These are phyloP conservation scores for Panicum virgatum DNA, from an alignment of 202 grass and related monocot genomes.

Conservation along the genomic window DNA sequence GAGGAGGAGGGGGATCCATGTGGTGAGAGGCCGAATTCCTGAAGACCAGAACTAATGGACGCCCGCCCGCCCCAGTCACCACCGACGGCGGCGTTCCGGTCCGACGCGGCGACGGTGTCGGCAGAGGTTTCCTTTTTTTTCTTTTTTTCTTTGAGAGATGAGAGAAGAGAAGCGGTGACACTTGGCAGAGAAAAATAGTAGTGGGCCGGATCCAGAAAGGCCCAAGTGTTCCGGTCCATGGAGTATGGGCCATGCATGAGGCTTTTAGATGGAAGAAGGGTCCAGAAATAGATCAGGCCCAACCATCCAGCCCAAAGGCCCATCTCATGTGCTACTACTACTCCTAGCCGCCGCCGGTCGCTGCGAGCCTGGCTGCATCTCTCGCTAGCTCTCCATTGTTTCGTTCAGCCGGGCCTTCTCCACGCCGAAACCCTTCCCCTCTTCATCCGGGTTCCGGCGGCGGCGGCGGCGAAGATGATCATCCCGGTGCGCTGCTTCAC, in stretches of 20 bases:
- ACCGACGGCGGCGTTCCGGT: not conserved
- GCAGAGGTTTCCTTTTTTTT: not conserved
- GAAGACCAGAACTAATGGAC: not conserved
- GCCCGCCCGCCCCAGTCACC: not conserved
- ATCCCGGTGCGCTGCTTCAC: slow-evolving; percentile 98
- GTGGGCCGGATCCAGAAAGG: not conserved
- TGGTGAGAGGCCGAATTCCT: not conserved
- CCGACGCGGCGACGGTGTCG: not conserved
- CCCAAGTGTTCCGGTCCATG: not conserved
- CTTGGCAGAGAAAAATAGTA: not conserved
- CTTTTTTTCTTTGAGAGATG: not conserved
- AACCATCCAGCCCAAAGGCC: not conserved
- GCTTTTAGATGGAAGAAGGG: not conserved
- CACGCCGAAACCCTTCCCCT: slow-evolving; percentile 14
- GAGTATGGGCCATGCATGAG: not conserved
- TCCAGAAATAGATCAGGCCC: not conserved
- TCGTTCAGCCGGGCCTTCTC: not conserved
- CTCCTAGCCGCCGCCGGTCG: no score
- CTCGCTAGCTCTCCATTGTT: not conserved
- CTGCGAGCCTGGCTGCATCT: not conserved
- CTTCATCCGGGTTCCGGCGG: not conserved
- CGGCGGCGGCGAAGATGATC: slow-evolving; percentile 69
- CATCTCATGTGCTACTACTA: not conserved
- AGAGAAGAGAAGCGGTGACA: not conserved
- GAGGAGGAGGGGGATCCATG: slow-evolving; percentile 17